phyloP scores from a whole-genome alignment of 345 rosid species.

The Dipteronia dyeriana region DNA sequence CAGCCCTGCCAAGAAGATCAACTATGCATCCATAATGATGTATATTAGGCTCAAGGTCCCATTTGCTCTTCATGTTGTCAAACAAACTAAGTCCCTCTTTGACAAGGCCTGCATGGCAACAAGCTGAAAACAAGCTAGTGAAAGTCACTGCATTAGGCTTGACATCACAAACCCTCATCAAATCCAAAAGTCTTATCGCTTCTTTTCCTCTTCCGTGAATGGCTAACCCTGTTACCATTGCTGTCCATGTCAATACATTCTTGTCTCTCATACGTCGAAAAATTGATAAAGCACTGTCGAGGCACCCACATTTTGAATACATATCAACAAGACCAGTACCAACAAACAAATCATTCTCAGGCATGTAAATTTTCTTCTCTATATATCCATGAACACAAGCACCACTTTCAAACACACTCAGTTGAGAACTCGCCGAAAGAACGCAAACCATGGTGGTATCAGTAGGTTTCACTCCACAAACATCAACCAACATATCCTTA shows the following conservation, averaged over 20 bases:
- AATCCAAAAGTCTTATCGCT: conserved; percentile 43
- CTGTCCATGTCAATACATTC: conserved; percentile 67
- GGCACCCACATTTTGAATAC: conserved; percentile 67
- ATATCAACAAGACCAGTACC: conserved; percentile 66
- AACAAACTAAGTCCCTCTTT: conserved; percentile 58
- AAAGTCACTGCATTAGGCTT: conserved; percentile 58
- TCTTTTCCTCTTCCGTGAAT: conserved; percentile 59
- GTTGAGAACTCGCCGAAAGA: conserved; percentile 58
- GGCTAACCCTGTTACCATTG: conserved; percentile 63
- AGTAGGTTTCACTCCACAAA: conserved; percentile 46
- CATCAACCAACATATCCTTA: conserved; percentile 39
- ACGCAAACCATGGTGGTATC: conserved; percentile 62
- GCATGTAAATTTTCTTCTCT: conserved; percentile 46
- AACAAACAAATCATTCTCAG: conserved; percentile 51
- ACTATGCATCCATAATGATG: conserved; percentile 56
- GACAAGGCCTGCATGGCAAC: conserved; percentile 54
- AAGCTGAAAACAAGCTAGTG: conserved; percentile 64
- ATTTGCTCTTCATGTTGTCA: conserved; percentile 36
- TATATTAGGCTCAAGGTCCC: conserved; percentile 35
- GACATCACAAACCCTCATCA: conserved; percentile 40
- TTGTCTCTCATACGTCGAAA: conserved; percentile 48
- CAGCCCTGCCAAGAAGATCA: conserved; percentile 59
- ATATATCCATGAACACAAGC: conserved; percentile 57
- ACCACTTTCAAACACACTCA: conserved; percentile 50
- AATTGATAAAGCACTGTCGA: conserved; percentile 33